Conservation (phyloP, 2,329 filamentous ascomycete genomes). For the Epicoccum sorghinum region DNA sequence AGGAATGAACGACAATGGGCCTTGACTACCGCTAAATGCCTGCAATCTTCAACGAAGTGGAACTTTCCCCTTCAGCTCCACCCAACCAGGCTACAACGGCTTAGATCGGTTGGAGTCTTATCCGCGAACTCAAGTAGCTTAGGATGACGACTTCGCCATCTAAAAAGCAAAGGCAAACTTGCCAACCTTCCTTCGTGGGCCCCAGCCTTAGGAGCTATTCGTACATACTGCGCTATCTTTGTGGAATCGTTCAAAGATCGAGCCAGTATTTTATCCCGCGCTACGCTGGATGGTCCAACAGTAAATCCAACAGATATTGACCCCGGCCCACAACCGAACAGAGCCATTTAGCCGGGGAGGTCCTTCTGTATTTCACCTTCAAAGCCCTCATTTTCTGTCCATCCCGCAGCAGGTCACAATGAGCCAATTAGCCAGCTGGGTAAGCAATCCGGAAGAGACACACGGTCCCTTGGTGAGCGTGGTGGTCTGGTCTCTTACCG, state of each 20-base stretch:
- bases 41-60: background rate
- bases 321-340: background rate
- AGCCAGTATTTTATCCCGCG: background rate
- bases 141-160: background rate
- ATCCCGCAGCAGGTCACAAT: background rate
- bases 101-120: background rate
- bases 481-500: conserved; percentile 16
- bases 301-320: background rate
- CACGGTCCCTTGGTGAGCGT: conserved; percentile 19
- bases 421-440: conserved; percentile 11
- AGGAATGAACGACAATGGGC: background rate
- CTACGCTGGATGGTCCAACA: background rate
- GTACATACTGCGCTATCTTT: background rate
- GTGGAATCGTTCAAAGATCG: background rate
- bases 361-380: background rate
- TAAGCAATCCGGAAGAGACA: conserved; percentile 16
- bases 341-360: background rate
- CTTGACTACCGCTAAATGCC: background rate
- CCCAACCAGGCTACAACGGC: too few relatives aligned
- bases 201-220: background rate
- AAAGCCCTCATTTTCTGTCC: background rate
- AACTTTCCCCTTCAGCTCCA: too few relatives aligned
- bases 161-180: background rate
- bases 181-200: background rate
- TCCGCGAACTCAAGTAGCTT: background rate